phyloP scores from a whole-genome alignment of 2,329 filamentous ascomycete species.

The Pseudocercospora vitis region DNA sequence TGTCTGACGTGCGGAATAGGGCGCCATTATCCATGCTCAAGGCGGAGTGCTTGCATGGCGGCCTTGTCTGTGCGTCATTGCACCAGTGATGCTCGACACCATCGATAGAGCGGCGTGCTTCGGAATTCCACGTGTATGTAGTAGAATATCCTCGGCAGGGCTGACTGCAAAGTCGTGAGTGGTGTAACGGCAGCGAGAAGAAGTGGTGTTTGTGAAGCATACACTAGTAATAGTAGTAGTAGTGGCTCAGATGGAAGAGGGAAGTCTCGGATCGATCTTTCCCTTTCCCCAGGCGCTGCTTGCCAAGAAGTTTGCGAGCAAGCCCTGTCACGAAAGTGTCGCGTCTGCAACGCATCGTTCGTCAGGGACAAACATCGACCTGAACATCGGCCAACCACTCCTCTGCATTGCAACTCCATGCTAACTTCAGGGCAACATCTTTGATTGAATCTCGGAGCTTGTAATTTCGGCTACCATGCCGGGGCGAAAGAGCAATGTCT shows the following conservation, averaged over 20 bases:
- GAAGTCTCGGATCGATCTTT: background rate
- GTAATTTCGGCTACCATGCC: constrained; percentile 40
- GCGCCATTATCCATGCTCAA: too few relatives aligned
- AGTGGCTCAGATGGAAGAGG: too few relatives aligned
- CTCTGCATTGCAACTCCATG: too few relatives aligned
- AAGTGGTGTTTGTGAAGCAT: too few relatives aligned
- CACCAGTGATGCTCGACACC: background rate
- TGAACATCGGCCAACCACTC: background rate
- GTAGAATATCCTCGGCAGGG: background rate
- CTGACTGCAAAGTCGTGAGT: background rate
- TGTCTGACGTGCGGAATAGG: constrained; percentile 1
- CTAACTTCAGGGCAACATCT: too few relatives aligned
- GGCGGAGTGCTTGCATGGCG: background rate
- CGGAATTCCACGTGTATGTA: background rate
- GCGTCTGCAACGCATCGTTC: background rate
- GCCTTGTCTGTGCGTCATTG: background rate
- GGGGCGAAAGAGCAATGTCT: constrained; percentile 50
- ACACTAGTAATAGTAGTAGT: too few relatives aligned
- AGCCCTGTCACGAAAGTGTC: background rate
- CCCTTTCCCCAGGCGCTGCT: background rate
- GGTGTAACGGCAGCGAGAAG: background rate
- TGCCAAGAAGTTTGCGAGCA: background rate
- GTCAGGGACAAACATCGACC: background rate
- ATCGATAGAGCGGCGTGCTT: background rate
- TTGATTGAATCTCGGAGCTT: too few relatives aligned